phyloP scores from a whole-genome alignment of 192 early-diverging fungal genomes.

The Lunasporangiospora selenospora region DNA sequence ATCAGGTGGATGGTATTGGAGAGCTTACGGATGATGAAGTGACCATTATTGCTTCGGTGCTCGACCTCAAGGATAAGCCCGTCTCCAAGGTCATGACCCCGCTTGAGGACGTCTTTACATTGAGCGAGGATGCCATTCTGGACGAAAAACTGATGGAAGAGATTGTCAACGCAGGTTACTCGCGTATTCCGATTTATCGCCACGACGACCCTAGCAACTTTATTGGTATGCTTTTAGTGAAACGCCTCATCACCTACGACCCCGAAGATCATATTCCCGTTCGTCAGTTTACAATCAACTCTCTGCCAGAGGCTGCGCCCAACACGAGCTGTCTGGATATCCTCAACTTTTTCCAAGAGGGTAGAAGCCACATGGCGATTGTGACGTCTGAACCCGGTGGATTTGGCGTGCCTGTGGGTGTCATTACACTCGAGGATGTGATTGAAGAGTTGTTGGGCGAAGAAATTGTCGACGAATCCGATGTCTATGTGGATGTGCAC shows the following conservation, averaged over 20 bases:
- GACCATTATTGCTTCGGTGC: constrained; percentile 78
- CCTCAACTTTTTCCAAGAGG: constrained; percentile 85
- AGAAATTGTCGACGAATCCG: constrained; percentile 85
- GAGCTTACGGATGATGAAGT: constrained; percentile 80
- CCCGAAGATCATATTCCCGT: constrained; percentile 72
- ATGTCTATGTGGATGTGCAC: constrained; percentile 62
- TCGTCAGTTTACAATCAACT: constrained; percentile 60
- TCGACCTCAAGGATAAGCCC: constrained; percentile 77
- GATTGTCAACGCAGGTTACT: constrained; percentile 75
- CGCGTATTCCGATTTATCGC: constrained; percentile 76
- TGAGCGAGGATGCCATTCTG: constrained; percentile 66
- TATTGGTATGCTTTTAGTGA: constrained; percentile 82
- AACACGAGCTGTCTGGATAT: constrained; percentile 74
- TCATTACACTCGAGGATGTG: constrained; percentile 83
- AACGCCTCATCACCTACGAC: constrained; percentile 76
- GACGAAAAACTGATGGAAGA: constrained; percentile 61
- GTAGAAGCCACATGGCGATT: constrained; percentile 82
- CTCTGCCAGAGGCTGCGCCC: constrained; percentile 59
- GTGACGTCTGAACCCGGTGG: constrained; percentile 59
- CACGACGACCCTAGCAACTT: constrained; percentile 64
- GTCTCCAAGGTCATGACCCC: constrained; percentile 77
- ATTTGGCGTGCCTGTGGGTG: constrained; percentile 65
- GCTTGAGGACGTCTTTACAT: constrained; percentile 69
- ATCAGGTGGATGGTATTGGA: constrained; percentile 71
- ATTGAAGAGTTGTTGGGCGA: constrained; percentile 88